Evolutionary conservation across 106 monocot species (phyloP).

Genomic region (Dendrobium huoshanense): DNA sequence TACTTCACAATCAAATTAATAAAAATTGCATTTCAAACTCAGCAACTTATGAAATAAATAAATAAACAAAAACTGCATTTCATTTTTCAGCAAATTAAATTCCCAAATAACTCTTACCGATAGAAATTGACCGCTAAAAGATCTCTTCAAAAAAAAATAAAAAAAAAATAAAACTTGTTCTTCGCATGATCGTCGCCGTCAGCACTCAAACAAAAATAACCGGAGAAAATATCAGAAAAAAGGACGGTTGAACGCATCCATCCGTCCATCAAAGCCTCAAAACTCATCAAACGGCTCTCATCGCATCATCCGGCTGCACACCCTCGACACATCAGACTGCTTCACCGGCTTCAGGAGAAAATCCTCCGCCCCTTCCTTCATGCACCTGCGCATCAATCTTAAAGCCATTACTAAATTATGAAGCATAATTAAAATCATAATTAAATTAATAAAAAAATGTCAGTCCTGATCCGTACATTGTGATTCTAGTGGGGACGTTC

Average conservation of each 20-base stretch:
- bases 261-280: not conserved
- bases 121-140: not conserved
- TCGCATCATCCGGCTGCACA: conserved; percentile 43
- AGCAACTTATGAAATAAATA: too few species aligned
- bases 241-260: not conserved
- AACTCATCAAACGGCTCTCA: conserved; percentile 5
- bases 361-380: conserved; percentile 71
- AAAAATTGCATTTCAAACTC: too few species aligned
- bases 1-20: too few species aligned
- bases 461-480: conserved; percentile 12
- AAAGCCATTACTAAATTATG: not conserved
- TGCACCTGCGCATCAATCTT: conserved; percentile 22
- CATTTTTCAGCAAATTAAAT: too few species aligned
- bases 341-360: conserved; percentile 78
- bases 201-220: not conserved
- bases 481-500: conserved; percentile 57
- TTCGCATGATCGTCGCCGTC: too few species aligned
- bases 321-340: conserved; percentile 49
- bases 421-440: not conserved
- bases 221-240: not conserved
- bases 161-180: too few species aligned
- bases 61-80: too few species aligned
- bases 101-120: too few species aligned
- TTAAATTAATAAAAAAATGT: not conserved
- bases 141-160: not conserved